These are phyloP conservation scores for Blastobotrys parvus DNA, from an alignment of 805 yeast genomes.

Conservation along the genomic window DNA sequence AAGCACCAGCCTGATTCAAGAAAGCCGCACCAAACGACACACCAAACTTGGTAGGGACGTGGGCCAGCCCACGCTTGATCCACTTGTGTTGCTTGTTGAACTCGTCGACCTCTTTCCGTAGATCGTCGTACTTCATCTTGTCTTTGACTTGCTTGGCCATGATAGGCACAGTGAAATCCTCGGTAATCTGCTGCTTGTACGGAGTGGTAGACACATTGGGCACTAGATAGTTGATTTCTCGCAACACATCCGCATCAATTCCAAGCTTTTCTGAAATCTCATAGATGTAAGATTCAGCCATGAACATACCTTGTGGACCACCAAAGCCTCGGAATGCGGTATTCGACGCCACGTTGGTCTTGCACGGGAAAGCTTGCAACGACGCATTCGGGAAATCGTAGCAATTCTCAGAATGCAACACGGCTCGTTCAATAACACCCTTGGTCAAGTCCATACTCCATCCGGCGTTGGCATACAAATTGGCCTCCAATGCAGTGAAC, in stretches of 20 bases:
- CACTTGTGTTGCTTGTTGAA: slow-evolving; percentile 35
- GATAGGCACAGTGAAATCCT: slow-evolving; percentile 33
- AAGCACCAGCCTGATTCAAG: slow-evolving; percentile 42
- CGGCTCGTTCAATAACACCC: slow-evolving; percentile 43
- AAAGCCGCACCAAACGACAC: slow-evolving; percentile 39
- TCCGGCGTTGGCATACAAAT: slow-evolving; percentile 39
- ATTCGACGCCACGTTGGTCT: slow-evolving; percentile 39
- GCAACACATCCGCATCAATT: slow-evolving; percentile 33
- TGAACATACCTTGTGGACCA: slow-evolving; percentile 43
- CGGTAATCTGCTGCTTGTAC: slow-evolving; percentile 34
- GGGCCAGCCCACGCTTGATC: slow-evolving; percentile 41
- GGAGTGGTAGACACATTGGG: slow-evolving; percentile 29
- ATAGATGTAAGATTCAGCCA: slow-evolving; percentile 34
- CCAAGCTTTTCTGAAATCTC: slow-evolving; percentile 34
- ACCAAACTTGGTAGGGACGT: slow-evolving; percentile 41
- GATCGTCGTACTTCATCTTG: slow-evolving; percentile 30
- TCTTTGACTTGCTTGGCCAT: slow-evolving; percentile 31
- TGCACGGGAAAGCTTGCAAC: slow-evolving; percentile 34
- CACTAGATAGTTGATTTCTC: slow-evolving; percentile 32
- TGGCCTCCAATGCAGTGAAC: slow-evolving; percentile 34
- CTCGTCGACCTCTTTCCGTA: slow-evolving; percentile 31
- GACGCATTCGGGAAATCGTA: slow-evolving; percentile 37
- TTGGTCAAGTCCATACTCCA: slow-evolving; percentile 42
- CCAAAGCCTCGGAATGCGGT: slow-evolving; percentile 45
- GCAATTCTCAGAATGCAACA: slow-evolving; percentile 36